Conservation (phyloP, 2,329 filamentous ascomycete species). For the Trichoderma arundinaceum region DNA sequence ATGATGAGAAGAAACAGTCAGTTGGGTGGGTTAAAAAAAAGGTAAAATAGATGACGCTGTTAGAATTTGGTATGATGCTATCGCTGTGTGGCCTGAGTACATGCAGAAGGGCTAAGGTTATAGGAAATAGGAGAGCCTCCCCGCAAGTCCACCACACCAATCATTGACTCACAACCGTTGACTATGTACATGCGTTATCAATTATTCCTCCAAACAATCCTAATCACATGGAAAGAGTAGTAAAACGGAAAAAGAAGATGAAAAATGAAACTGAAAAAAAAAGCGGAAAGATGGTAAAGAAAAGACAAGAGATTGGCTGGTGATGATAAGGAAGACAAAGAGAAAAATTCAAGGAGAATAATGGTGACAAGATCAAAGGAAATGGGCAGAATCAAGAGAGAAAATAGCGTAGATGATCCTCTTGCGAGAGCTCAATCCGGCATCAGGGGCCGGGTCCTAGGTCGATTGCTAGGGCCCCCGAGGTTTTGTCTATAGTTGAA, state of each 20-base stretch:
- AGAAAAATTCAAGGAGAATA: not conserved
- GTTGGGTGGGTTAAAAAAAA: not conserved
- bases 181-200: conserved; percentile 22
- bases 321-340: not conserved
- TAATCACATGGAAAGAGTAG: not conserved
- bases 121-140: conserved; percentile 1
- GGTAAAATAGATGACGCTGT: conserved; percentile 15
- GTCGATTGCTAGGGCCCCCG: not conserved
- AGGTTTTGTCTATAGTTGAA: conserved; percentile 23
- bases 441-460: conserved; percentile 6
- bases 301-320: not conserved
- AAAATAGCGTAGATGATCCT: conserved; percentile 7
- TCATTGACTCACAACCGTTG: conserved; percentile 7
- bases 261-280: not conserved
- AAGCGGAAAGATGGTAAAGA: not conserved
- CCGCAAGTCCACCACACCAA: not conserved
- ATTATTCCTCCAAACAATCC: not conserved
- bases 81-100: conserved; percentile 21
- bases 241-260: not conserved
- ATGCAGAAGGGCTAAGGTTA: conserved; percentile 13
- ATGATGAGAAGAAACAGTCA: not conserved
- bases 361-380: not conserved
- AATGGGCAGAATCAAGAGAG: not conserved
- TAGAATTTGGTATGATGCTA: conserved; percentile 22
- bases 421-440: conserved; percentile 17